A percentile compares a stretch with the other conserved stretches of the same genome.
Conservation (phyloP, 345 rosid genomes). For the Euphorbia peplus region DNA sequence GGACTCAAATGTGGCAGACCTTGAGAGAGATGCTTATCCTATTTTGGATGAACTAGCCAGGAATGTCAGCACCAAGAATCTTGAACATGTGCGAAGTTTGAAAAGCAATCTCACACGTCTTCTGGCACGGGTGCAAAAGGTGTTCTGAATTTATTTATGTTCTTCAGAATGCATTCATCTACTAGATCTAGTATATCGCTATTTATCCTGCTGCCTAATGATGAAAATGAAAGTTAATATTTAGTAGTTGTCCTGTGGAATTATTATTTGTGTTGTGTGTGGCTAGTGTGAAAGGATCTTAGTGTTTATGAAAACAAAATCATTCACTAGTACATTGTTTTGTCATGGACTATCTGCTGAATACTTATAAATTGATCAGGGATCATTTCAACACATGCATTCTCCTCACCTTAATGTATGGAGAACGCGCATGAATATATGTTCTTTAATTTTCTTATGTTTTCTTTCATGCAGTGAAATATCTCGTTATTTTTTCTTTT, state of each 20-base stretch:
- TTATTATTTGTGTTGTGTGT: neutral
- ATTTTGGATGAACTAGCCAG: slow-evolving; percentile 82
- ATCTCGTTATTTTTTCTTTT: neutral
- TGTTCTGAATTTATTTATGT: slow-evolving; percentile 15
- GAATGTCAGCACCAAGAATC: slow-evolving; percentile 89
- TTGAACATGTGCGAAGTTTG: slow-evolving; percentile 81
- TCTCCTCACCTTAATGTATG: too few species aligned
- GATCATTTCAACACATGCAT: too few species aligned
- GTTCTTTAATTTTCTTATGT: neutral
- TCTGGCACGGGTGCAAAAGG: slow-evolving; percentile 94
- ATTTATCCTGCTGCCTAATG: neutral
- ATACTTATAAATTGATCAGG: too few species aligned
- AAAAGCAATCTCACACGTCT: slow-evolving; percentile 88
- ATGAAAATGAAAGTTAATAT: neutral
- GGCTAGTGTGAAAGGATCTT: neutral
- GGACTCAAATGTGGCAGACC: slow-evolving; percentile 61
- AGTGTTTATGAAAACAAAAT: neutral
- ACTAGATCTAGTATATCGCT: neutral
- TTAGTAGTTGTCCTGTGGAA: neutral
- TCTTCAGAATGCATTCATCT: slow-evolving; percentile 3
- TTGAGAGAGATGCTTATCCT: slow-evolving; percentile 85
- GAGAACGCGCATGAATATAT: too few species aligned
- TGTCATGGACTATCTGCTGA: too few species aligned
- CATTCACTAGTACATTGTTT: neutral
- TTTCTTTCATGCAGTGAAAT: neutral